These are phyloP conservation scores for Wickerhamomyces sydowiorum DNA, from an alignment of 805 yeast genomes.

Conservation along the genomic window DNA sequence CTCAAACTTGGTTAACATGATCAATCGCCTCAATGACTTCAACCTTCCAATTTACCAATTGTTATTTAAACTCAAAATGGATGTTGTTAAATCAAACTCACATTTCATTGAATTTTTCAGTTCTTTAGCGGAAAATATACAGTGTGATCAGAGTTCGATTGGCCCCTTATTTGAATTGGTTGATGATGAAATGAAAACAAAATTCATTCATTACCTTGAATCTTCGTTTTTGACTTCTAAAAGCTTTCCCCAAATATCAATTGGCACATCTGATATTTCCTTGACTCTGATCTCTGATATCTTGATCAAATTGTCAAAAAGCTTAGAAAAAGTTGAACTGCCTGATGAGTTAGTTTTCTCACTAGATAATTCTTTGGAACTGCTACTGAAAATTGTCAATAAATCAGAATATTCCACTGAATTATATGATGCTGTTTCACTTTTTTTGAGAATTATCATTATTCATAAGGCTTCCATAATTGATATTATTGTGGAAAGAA, in stretches of 20 bases:
- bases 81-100: conserved; percentile 4
- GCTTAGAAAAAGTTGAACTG: conserved; percentile 6
- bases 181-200: conserved; percentile 24
- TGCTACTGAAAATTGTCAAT: conserved; percentile 21
- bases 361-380: conserved; percentile 33
- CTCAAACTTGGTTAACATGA: conserved; percentile 11
- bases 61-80: conserved; percentile 27
- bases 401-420: conserved; percentile 11
- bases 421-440: conserved; percentile 31
- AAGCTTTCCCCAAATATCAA: conserved; percentile 28
- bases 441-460: conserved; percentile 49
- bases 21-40: conserved; percentile 29
- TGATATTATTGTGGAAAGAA: conserved; percentile 37
- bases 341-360: conserved; percentile 36
- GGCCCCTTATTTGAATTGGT: conserved; percentile 36
- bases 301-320: conserved; percentile 15
- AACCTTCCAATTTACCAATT: conserved; percentile 38
- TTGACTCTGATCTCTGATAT: conserved; percentile 9
- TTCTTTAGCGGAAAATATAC: conserved; percentile 5
- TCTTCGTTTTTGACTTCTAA: conserved; percentile 35
- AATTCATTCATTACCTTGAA: conserved; percentile 32
- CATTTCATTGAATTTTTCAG: conserved; percentile 9
- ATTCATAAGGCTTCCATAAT: conserved; percentile 50
- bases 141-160: conserved; percentile 12
- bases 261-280: background rate